Evolutionary conservation across 2,329 filamentous ascomycete genomes (phyloP).

Genomic region (Zalaria obscura): DNA sequence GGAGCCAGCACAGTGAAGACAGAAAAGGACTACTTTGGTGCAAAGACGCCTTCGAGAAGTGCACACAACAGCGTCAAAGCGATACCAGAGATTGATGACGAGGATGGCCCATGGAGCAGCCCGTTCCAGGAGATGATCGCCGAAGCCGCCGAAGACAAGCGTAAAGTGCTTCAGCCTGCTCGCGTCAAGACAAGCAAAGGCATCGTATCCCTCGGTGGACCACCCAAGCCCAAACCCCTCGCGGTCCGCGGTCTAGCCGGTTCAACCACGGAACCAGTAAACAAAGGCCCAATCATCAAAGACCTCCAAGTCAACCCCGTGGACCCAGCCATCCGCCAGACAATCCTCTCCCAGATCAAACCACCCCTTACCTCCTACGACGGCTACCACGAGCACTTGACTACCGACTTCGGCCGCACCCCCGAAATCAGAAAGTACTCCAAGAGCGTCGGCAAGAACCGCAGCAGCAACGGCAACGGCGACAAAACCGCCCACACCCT

Average conservation of each 20-base stretch:
- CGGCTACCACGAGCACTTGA: constrained; percentile 64
- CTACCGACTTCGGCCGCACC: constrained; percentile 49
- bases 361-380: constrained; percentile 61
- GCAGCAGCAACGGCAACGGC: constrained; percentile 34
- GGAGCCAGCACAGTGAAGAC: constrained; percentile 46
- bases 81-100: constrained; percentile 24
- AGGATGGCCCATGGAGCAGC: constrained; percentile 47
- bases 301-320: constrained; percentile 83
- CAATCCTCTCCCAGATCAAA: constrained; percentile 60
- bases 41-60: constrained; percentile 65
- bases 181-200: constrained; percentile 33
- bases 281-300: constrained; percentile 61
- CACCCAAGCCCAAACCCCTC: constrained; percentile 10
- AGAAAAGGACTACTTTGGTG: constrained; percentile 44
- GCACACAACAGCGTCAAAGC: constrained; percentile 19
- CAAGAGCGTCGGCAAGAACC: constrained; percentile 48
- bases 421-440: constrained; percentile 70
- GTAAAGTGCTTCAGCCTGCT: constrained; percentile 36
- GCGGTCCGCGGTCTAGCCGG: constrained; percentile 14
- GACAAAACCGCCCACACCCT: constrained; percentile 50
- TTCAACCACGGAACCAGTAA: constrained; percentile 26
- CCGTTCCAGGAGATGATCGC: constrained; percentile 55
- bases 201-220: constrained; percentile 18
- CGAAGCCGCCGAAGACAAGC: constrained; percentile 26
- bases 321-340: constrained; percentile 56